Conservation (phyloP, 2,329 filamentous ascomycete genomes). For the Stachybotrys elegans region DNA sequence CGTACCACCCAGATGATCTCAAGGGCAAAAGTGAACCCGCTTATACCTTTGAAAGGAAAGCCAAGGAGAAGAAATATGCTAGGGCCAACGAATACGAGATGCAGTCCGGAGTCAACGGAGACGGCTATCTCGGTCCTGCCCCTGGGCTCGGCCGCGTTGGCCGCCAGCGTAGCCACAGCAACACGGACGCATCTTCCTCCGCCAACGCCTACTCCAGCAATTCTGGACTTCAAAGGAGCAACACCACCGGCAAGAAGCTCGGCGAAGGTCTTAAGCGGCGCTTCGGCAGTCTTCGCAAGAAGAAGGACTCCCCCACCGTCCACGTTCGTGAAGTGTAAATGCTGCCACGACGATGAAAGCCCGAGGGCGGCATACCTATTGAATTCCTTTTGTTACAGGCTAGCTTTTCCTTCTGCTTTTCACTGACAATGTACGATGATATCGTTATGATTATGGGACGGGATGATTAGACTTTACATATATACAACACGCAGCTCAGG, state of each 20-base stretch:
- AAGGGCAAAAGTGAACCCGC: slow-evolving; percentile 80
- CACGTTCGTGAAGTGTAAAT: slow-evolving; percentile 10
- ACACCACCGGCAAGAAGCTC: slow-evolving; percentile 38
- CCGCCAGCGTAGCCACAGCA: slow-evolving; percentile 41
- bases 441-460: no score
- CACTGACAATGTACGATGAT: no score
- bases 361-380: no score
- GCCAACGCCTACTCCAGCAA: slow-evolving; percentile 16
- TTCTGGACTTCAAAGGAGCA: slow-evolving; percentile 28
- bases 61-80: slow-evolving; percentile 51
- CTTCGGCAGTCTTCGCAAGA: slow-evolving; percentile 47
- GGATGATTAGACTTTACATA: no score
- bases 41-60: slow-evolving; percentile 63
- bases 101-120: slow-evolving; percentile 27
- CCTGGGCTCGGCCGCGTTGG: slow-evolving; percentile 11
- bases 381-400: no score
- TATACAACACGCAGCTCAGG: no score
- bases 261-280: slow-evolving; percentile 48
- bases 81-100: slow-evolving; percentile 43
- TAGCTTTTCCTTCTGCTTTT: no score
- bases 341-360: no score
- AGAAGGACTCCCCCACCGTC: slow-evolving; percentile 21
- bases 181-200: slow-evolving; percentile 21
- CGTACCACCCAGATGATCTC: slow-evolving; percentile 70
- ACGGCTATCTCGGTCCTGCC: slow-evolving; percentile 9